Evolutionary conservation across 2,329 filamentous ascomycete genomes (phyloP), one percentile per base, ranked within the genome.

Genomic region (Colletotrichum sidae): DNA sequence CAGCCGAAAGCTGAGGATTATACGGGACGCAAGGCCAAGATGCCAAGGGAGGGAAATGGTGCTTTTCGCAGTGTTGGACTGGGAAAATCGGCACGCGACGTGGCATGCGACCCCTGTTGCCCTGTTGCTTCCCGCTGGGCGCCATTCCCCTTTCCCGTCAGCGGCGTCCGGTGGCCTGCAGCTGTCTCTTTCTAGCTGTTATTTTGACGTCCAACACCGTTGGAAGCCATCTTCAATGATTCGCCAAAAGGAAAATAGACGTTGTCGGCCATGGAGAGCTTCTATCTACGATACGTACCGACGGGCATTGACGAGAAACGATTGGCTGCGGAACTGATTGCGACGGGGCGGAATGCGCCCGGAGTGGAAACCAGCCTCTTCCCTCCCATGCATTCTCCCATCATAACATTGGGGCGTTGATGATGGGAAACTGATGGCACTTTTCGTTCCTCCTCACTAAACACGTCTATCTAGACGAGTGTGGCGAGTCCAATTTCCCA

Each of bases 21-120:
- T 58, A 50, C 38, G 39, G 39, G 52, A 10, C 52, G 25, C 44
- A 55, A 52, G 45, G 37, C 52, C 59, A 55, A 51, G 53, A 25
- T 25, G 25, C 25, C 25, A 25, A 25, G 45, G 45, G 34, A 41
- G 15, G 15, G 45, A 6, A 13, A 65, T 55, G 62, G 37, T 34
- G 42, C 12, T 12, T 59, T 50, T 17, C 44, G 60, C 25, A 4
- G 41, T 39, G 42, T 47, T 53, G 46, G 46, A 47, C 46, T 65
- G 58, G 62, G 52, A 65, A 62, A 62, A 51, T 44, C 62, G 58
- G 62, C 62, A 65, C 62, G 62, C 58, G 58, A 65, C 57, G 46
- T 65, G 62, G 62, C 62, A 62, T 46, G 52, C 57, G 46, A 61
- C 37, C 62, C 62, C 58, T 62, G 62, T 42, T 13, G 38, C 62